These are phyloP conservation scores for Penicillium sp. DNA, from an alignment of 2,329 filamentous ascomycete species.

Conservation along the genomic window DNA sequence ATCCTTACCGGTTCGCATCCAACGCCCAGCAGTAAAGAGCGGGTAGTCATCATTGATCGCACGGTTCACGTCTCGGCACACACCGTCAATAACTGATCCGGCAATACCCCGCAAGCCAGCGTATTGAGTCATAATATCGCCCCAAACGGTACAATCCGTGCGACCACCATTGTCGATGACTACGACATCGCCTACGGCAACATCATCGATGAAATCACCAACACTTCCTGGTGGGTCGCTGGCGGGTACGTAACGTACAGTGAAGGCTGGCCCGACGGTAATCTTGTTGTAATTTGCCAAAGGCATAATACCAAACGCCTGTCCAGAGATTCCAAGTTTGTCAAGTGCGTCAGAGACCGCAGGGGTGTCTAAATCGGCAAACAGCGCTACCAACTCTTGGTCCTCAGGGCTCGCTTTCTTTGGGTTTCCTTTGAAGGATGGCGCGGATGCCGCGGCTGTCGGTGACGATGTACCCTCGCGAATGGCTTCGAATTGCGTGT, in stretches of 20 bases:
- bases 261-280: conserved; percentile 36
- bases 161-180: conserved; percentile 39
- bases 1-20: conserved; percentile 39
- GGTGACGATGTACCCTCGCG: background rate
- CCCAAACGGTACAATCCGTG: conserved; percentile 39
- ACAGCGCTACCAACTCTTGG: conserved; percentile 18
- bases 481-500: conserved; percentile 23
- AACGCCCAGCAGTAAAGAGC: conserved; percentile 34
- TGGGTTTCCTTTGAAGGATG: background rate
- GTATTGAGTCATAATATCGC: conserved; percentile 41
- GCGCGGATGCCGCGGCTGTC: background rate
- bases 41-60: conserved; percentile 32
- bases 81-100: conserved; percentile 37
- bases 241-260: conserved; percentile 32
- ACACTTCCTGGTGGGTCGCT: conserved; percentile 28
- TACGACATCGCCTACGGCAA: conserved; percentile 39
- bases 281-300: conserved; percentile 29
- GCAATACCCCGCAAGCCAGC: conserved; percentile 32
- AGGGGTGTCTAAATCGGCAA: conserved; percentile 21
- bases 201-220: conserved; percentile 37
- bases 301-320: conserved; percentile 22
- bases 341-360: conserved; percentile 25
- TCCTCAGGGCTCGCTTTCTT: conserved; percentile 15
- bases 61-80: conserved; percentile 35
- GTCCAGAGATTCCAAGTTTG: conserved; percentile 23